A percentile compares a stretch with the other conserved stretches of the same genome.
Evolutionary conservation across 208 protist genomes (phyloP).

Genomic region (Trypanosoma grayi): DNA sequence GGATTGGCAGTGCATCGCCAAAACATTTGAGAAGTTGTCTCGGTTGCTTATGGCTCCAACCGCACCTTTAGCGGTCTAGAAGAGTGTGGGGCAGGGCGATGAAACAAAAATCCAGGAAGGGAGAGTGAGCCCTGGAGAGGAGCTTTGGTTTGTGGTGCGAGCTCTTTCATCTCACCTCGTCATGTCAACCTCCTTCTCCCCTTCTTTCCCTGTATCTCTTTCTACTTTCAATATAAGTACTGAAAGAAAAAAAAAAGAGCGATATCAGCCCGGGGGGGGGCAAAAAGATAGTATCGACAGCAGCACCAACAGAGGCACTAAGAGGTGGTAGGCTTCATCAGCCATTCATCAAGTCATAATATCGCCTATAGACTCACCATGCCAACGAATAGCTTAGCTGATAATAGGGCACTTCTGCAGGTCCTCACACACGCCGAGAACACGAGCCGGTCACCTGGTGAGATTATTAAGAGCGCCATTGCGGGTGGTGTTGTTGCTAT

Average conservation of each 20-base stretch:
- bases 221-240: no score
- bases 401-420: conserved; percentile 67
- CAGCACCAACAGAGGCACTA: neutral
- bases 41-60: conserved; percentile 9
- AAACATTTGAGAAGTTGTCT: conserved; percentile 15
- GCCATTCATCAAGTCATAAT: no score
- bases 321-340: neutral
- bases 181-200: no score
- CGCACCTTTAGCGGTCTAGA: neutral
- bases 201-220: no score
- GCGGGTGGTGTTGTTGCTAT: conserved; percentile 55
- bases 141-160: no score
- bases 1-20: neutral
- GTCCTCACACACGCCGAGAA: conserved; percentile 54
- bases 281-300: neutral
- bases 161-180: no score
- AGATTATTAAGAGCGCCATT: conserved; percentile 55
- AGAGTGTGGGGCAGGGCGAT: neutral
- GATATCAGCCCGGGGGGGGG: no score
- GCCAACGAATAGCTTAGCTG: conserved; percentile 27
- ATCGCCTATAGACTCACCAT: no score
- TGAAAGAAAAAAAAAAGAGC: no score
- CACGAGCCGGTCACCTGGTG: conserved; percentile 30
- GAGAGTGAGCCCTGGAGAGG: no score
- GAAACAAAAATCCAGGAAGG: no score